Evolutionary conservation across 768 basidiomycete species (phyloP).

Genomic region (Psilocybe azurescens): DNA sequence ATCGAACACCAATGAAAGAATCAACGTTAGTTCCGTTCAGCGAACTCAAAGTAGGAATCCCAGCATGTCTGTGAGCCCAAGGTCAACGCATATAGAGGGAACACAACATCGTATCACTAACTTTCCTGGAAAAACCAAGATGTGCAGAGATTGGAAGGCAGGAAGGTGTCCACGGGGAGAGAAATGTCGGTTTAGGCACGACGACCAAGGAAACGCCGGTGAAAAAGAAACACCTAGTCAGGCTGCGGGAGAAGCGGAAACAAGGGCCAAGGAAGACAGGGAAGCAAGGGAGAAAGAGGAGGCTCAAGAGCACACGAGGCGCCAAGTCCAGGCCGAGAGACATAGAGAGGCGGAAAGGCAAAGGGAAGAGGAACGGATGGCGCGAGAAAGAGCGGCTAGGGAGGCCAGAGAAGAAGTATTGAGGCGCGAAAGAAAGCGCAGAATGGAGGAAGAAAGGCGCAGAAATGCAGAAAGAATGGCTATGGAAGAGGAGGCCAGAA

Average conservation of each 20-base stretch:
- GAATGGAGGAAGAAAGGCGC: slow-evolving; percentile 11
- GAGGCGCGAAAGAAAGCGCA: slow-evolving; percentile 21
- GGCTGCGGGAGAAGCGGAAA: not conserved
- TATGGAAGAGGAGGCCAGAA: slow-evolving; percentile 8
- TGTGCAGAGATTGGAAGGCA: slow-evolving; percentile 32
- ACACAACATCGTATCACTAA: not conserved
- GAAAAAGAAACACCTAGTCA: not conserved
- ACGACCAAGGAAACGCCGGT: slow-evolving; percentile 27
- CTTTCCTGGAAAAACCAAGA: not conserved
- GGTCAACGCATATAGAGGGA: not conserved
- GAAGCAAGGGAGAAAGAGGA: not conserved
- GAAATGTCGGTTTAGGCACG: slow-evolving; percentile 40
- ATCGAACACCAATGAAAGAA: not conserved
- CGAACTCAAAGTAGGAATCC: not conserved
- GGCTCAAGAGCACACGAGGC: not conserved
- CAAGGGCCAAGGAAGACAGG: not conserved
- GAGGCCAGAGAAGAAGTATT: not conserved
- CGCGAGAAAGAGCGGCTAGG: not conserved
- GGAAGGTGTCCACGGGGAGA: slow-evolving; percentile 42
- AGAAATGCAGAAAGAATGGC: slow-evolving; percentile 5
- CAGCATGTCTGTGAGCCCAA: not conserved
- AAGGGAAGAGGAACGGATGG: not conserved
- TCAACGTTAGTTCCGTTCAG: too few species aligned
- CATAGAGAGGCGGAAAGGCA: not conserved
- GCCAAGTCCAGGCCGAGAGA: not conserved